phyloP scores from a whole-genome alignment of 2,329 filamentous ascomycete genomes.

The Dactylellina sp. region DNA sequence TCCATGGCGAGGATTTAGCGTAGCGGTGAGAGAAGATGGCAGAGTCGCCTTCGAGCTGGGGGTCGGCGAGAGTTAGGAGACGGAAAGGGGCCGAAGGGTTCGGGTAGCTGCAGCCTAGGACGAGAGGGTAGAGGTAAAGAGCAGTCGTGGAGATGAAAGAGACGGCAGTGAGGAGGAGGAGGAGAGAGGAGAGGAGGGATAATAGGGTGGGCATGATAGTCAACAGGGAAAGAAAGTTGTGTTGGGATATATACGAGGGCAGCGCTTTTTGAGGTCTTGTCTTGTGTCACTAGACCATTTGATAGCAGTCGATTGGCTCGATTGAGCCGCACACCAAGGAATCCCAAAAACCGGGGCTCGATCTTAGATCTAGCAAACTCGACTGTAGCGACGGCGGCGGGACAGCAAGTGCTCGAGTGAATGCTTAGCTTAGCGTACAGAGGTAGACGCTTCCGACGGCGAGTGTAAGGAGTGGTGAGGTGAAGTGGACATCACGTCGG shows the following conservation, averaged over 20 bases:
- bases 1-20: conserved; percentile 32
- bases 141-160: conserved; percentile 78
- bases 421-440: conserved; percentile 1
- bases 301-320: conserved; percentile 26
- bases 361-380: no score
- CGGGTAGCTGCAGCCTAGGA: conserved; percentile 72
- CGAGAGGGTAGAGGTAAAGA: conserved; percentile 90
- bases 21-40: conserved; percentile 66
- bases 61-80: conserved; percentile 74
- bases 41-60: conserved; percentile 75
- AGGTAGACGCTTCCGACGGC: not conserved
- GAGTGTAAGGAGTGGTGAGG: conserved; percentile 22
- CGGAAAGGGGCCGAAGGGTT: conserved; percentile 69
- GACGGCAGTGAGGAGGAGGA: conserved; percentile 72
- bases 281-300: conserved; percentile 37
- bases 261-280: conserved; percentile 2
- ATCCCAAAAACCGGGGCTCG: no score
- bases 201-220: conserved; percentile 35
- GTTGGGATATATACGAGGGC: conserved; percentile 14
- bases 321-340: conserved; percentile 2
- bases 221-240: not conserved
- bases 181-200: conserved; percentile 48
- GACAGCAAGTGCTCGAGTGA: no score
- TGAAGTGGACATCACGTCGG: conserved; percentile 24
- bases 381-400: no score